Percentiles rank a stretch among this genome's conserved stretches.
phyloP scores from a whole-genome alignment of 805 yeast genomes.

The Yarrowia bubula region DNA sequence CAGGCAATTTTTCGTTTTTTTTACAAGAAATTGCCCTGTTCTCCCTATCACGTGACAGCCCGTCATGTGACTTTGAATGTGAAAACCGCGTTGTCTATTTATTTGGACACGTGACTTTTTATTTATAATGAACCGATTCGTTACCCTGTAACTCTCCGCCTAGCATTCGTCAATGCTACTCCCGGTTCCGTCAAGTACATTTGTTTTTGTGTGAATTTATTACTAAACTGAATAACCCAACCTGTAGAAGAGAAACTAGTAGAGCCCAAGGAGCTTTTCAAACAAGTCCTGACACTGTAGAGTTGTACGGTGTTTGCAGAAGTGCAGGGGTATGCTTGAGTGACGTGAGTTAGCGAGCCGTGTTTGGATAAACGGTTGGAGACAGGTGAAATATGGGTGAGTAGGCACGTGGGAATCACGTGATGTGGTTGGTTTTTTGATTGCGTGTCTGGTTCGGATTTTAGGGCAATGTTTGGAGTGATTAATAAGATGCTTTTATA shows the following conservation, averaged over 20 bases:
- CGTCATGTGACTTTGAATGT: background rate
- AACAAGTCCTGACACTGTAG: background rate
- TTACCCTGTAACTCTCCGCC: conserved; percentile 26
- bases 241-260: background rate
- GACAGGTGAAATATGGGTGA: too few relatives aligned
- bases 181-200: conserved; percentile 26
- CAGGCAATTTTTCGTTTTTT: background rate
- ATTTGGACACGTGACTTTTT: background rate
- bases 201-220: background rate
- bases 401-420: too few relatives aligned
- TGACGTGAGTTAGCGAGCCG: too few relatives aligned
- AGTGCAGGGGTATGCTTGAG: background rate
- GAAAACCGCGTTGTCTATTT: background rate
- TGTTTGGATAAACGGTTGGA: too few relatives aligned
- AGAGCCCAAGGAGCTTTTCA: background rate
- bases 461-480: too few relatives aligned
- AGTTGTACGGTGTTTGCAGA: conserved; percentile 8
- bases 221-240: background rate
- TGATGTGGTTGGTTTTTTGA: too few relatives aligned
- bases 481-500: too few relatives aligned
- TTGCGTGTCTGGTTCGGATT: too few relatives aligned
- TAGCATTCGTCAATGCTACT: background rate
- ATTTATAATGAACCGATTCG: conserved; percentile 27
- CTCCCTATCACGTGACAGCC: background rate
- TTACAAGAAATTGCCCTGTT: too few relatives aligned